phyloP scores from a whole-genome alignment of 2,329 filamentous ascomycete genomes.

The Diaporthe humulicola region DNA sequence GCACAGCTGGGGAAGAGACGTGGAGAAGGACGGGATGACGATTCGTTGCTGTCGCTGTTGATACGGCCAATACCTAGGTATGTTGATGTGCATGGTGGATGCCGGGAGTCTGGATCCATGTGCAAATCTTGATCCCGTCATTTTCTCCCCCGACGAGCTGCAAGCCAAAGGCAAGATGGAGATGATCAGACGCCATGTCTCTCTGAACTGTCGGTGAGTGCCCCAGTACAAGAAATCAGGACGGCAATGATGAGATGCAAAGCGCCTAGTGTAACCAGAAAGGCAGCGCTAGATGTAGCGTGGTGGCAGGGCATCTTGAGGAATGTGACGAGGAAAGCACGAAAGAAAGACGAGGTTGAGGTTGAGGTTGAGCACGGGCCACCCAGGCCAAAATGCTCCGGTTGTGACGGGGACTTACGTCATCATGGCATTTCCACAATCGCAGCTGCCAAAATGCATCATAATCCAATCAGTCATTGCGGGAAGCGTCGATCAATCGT shows the following conservation, averaged over 20 bases:
- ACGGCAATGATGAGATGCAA: neutral
- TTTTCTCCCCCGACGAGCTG: too few species aligned
- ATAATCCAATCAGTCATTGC: neutral
- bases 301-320: neutral
- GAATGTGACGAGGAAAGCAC: neutral
- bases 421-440: slow-evolving; percentile 29
- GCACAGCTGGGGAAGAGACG: slow-evolving; percentile 4
- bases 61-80: neutral
- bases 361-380: slow-evolving; percentile 17
- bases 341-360: neutral
- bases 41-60: neutral
- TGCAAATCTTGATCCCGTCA: too few species aligned
- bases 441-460: neutral
- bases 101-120: neutral
- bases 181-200: neutral
- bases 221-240: neutral
- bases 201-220: neutral
- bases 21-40: neutral
- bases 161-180: too few species aligned
- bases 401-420: neutral
- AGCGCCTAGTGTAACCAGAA: neutral
- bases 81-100: neutral
- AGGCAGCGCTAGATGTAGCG: neutral
- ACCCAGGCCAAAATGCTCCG: slow-evolving; percentile 21
- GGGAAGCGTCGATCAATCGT: neutral